A percentile compares a stretch with the other conserved stretches of the same genome.
Conservation (phyloP, 345 rosid species). For the Eucalyptus brandiana region DNA sequence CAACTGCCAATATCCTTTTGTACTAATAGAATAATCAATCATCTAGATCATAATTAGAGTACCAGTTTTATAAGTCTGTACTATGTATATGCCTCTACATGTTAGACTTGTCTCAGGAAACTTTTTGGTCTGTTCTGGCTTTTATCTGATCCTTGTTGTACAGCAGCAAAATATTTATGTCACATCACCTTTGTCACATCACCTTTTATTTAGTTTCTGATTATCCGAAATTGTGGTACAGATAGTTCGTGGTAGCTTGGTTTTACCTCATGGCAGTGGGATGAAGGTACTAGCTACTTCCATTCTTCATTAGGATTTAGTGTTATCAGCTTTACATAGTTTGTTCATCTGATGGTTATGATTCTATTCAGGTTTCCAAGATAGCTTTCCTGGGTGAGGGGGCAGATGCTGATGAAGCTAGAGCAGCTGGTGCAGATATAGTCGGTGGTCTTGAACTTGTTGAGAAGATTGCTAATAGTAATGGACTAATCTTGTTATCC, state of each 20-base stretch:
- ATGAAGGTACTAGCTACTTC: conserved; percentile 41
- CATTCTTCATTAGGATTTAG: not conserved
- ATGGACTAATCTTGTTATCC: not conserved
- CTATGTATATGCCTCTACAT: not conserved
- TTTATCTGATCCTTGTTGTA: not conserved
- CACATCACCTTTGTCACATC: not conserved
- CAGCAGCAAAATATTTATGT: not conserved
- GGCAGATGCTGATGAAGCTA: conserved; percentile 90
- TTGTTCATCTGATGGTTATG: not conserved
- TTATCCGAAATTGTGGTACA: conserved; percentile 12
- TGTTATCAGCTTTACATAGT: not conserved
- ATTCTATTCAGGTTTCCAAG: conserved; percentile 57
- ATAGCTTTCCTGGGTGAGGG: conserved; percentile 94
- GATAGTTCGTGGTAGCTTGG: conserved; percentile 89
- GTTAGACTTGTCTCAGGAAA: not conserved
- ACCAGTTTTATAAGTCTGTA: not conserved
- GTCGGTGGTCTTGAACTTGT: conserved; percentile 87
- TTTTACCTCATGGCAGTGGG: conserved; percentile 76
- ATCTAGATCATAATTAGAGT: not conserved
- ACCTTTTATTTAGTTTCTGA: not conserved
- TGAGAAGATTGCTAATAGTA: conserved; percentile 66
- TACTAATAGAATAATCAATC: not conserved
- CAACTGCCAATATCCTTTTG: not conserved
- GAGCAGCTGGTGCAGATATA: conserved; percentile 93
- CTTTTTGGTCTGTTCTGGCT: not conserved